These are phyloP conservation scores for Tricholoma sp. DNA, from an alignment of 768 basidiomycete genomes.

Conservation along the genomic window DNA sequence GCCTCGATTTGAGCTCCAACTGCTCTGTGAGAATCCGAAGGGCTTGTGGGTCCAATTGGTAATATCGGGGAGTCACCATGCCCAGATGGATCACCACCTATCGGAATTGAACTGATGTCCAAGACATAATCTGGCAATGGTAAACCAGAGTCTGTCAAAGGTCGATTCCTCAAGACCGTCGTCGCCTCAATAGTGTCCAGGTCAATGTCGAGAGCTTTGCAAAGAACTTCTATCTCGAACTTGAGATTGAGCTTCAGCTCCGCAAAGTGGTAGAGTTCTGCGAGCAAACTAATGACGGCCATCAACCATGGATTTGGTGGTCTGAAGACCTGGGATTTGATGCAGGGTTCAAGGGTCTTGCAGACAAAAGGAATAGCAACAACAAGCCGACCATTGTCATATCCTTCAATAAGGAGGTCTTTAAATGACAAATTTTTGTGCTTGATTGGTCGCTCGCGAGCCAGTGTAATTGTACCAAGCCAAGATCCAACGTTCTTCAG, in stretches of 20 bases:
- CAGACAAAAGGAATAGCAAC: slow-evolving; percentile 98
- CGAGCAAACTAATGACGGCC: slow-evolving; percentile 87
- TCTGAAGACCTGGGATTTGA: slow-evolving; percentile 87
- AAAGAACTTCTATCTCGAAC: slow-evolving; percentile 97
- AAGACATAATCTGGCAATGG: slow-evolving; percentile 73
- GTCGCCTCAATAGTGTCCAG: slow-evolving; percentile 83
- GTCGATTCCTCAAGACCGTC: slow-evolving; percentile 74
- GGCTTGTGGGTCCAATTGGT: slow-evolving; percentile 52
- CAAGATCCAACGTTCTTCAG: slow-evolving; percentile 95
- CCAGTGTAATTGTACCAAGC: slow-evolving; percentile 92
- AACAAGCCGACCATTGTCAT: slow-evolving; percentile 83
- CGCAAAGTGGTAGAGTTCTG: slow-evolving; percentile 95
- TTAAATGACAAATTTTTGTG: slow-evolving; percentile 95
- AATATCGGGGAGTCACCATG: slow-evolving; percentile 60
- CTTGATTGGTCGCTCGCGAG: slow-evolving; percentile 87
- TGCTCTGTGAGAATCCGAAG: slow-evolving; percentile 60
- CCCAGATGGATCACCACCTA: slow-evolving; percentile 61
- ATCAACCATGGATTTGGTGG: slow-evolving; percentile 99
- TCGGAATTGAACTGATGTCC: slow-evolving; percentile 76
- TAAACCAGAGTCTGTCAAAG: slow-evolving; percentile 56
- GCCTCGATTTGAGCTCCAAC: slow-evolving; percentile 78
- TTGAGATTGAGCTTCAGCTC: slow-evolving; percentile 95
- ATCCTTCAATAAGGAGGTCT: slow-evolving; percentile 94
- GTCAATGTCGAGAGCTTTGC: slow-evolving; percentile 86
- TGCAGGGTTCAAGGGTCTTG: slow-evolving; percentile 90